Evolutionary conservation across 192 early-diverging fungal species (phyloP), one percentile per base, ranked within the genome.

Genomic region (Coemansia sp.): DNA sequence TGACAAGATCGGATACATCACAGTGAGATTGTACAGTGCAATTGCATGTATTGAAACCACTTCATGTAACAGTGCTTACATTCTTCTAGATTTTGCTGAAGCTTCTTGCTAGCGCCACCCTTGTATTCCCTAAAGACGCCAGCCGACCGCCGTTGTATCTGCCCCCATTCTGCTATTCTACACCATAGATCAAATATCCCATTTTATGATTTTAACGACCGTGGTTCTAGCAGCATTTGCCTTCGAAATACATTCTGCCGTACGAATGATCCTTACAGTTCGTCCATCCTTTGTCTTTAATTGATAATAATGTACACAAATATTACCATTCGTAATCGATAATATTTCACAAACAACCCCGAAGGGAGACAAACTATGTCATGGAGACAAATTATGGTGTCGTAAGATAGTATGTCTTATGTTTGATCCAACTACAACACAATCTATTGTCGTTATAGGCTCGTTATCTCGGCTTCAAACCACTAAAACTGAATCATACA

Each of bases 151-250:
- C 30, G 10, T 31, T 54, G 52, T 33, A 54, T 33, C 11, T 30
- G 19, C 2, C 8, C 30, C 52, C 52, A 54, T 14, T 54, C 52
- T 31, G 52, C 2, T 30, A 31, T 54, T 54, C 52, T 54, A 54
- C 30, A 54, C 0, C 2, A 15, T 22, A 4, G n/a, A 6, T 4
- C 17, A 41, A 22, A 57, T 19, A 57, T 5, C 23, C 2, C 14
- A 0, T 48, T 13, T 25, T 25, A 7, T 6, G 14, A 0, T 2
- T 22, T 48, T 48, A 48, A 23, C 3, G 8, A 23, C 23, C 6
- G 45, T 25, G 15, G 23, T 8, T 48, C 3, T 48, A 9, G 6
- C n/a, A n/a, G 15, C 20, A 7, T 10, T 25, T 0, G 7, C 45
- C 7, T 9, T 48, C 25, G 9, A 48, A 22, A 48, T 48, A 1